These are phyloP conservation scores for Aaosphaeria pasadenensis DNA, from an alignment of 2,329 filamentous ascomycete species.

Conservation along the genomic window DNA sequence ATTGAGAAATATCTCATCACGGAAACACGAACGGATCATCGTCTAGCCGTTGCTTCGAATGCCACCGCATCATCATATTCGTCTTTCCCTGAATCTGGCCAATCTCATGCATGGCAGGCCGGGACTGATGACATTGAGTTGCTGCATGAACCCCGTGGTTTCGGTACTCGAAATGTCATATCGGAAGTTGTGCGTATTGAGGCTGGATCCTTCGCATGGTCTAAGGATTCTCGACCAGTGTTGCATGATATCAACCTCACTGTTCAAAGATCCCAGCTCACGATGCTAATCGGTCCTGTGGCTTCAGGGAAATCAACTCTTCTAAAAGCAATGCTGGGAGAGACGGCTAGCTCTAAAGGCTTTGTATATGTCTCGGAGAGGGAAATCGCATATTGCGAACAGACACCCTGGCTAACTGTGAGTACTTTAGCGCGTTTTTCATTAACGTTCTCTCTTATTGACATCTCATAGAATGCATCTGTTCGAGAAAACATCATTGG, in stretches of 20 bases:
- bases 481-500: conserved; percentile 21
- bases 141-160: background rate
- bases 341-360: conserved; percentile 2
- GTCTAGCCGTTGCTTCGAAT: background rate
- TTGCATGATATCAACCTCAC: conserved; percentile 1
- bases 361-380: background rate
- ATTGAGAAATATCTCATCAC: conserved; percentile 6
- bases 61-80: background rate
- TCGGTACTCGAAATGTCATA: background rate
- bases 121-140: conserved; percentile 1
- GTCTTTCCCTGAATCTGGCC: background rate
- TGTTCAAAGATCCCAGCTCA: conserved; percentile 4
- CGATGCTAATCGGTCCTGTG: conserved; percentile 9
- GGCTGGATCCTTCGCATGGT: conserved; percentile 7
- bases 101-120: background rate
- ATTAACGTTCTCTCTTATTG: background rate
- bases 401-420: conserved; percentile 17
- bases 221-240: background rate
- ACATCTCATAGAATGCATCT: conserved; percentile 9
- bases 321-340: conserved; percentile 14
- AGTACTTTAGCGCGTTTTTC: background rate
- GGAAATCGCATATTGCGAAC: conserved; percentile 20
- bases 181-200: conserved; percentile 1
- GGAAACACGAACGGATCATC: conserved; percentile 2
- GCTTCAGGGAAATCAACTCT: conserved; percentile 35